Percentiles rank a stretch among this genome's conserved stretches.
Evolutionary conservation across 129 eudicot species (phyloP).

Genomic region (Artemisia tridentata): DNA sequence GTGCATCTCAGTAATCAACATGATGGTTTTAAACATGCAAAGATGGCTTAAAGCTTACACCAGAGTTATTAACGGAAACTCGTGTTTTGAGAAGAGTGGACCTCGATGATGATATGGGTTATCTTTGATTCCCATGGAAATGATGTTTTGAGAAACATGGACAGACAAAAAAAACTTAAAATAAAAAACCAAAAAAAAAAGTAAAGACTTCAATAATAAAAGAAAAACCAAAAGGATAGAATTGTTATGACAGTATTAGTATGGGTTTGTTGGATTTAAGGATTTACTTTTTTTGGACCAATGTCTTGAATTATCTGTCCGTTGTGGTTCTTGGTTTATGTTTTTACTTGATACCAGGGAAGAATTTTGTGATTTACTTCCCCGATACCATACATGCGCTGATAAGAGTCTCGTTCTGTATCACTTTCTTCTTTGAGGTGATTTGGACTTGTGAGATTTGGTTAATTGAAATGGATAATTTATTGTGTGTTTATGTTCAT

Average conservation of each 20-base stretch:
- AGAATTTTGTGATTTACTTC: slow-evolving; percentile 40
- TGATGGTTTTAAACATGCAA: slow-evolving; percentile 30
- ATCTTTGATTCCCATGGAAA: slow-evolving; percentile 38
- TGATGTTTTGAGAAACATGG: slow-evolving; percentile 36
- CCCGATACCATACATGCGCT: slow-evolving; percentile 23
- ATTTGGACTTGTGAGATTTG: slow-evolving; percentile 20
- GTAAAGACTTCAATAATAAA: slow-evolving; percentile 13
- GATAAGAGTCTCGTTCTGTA: background rate
- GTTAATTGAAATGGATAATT: slow-evolving; percentile 21
- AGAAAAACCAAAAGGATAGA: slow-evolving; percentile 26
- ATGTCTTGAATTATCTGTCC: slow-evolving; percentile 24
- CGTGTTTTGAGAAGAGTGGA: slow-evolving; percentile 29
- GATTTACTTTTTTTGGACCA: slow-evolving; percentile 29
- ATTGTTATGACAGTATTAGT: slow-evolving; percentile 28
- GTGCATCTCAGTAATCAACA: slow-evolving; percentile 18
- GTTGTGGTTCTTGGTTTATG: slow-evolving; percentile 18
- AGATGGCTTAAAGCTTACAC: slow-evolving; percentile 30
- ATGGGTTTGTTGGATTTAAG: slow-evolving; percentile 41
- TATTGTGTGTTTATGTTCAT: slow-evolving; percentile 16
- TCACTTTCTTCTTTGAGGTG: slow-evolving; percentile 4
- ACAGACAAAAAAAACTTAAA: slow-evolving; percentile 25
- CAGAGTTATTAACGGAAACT: slow-evolving; percentile 20
- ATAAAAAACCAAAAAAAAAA: background rate
- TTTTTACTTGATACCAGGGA: slow-evolving; percentile 29
- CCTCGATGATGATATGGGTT: slow-evolving; percentile 38